Evolutionary conservation across 169 alveolate species (phyloP), one percentile per base, ranked within the genome.

Genomic region (Plasmodium knowlesi): DNA sequence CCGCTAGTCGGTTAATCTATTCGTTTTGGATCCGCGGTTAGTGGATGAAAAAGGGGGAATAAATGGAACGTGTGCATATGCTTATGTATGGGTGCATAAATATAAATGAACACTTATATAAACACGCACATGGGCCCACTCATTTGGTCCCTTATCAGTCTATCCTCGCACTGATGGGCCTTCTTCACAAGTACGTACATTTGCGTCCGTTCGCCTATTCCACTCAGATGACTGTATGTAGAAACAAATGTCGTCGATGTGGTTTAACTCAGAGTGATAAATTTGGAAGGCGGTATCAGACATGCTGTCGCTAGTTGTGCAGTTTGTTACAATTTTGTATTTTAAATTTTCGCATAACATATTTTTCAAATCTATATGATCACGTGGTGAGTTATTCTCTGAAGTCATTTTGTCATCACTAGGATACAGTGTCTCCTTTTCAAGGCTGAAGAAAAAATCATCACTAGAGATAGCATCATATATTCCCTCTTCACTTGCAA

Each of bases 211-310:
- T 74, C 97, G 81, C 25, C 90, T 92, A 79, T 95, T 96, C 98
- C 98, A 96, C 61, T 95, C 98, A 28, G 78, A 71, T 14, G 98
- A 93, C 80, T 96, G 98, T 25, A 96, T 93, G 81, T 96, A 96
- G 93, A 96, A 96, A 32, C 98, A 96, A 22, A 96, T 96, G 82
- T 96, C 97, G 88, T 96, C 98, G 28, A 96, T 96, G 83, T 96
- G 98, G 72, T 96, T 96, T 71, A 96, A 93, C 46, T 96, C 97
- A 1, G 98, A 89, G 89, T 96, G 98, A 71, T 95, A 96, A 89
- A 96, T 96, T 79, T 96, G 98, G 84, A 96, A 96, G 30, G 98
- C 98, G 9, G 97, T 83, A 74, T 96, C 98, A 0, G 98, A 95
- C 97, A 96, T 95, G 84, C 93, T 86, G 2, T 73, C 46, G 32